Evolutionary conservation across 2,329 filamentous ascomycete species (phyloP).

Genomic region (Ascocoryne sarcoides): DNA sequence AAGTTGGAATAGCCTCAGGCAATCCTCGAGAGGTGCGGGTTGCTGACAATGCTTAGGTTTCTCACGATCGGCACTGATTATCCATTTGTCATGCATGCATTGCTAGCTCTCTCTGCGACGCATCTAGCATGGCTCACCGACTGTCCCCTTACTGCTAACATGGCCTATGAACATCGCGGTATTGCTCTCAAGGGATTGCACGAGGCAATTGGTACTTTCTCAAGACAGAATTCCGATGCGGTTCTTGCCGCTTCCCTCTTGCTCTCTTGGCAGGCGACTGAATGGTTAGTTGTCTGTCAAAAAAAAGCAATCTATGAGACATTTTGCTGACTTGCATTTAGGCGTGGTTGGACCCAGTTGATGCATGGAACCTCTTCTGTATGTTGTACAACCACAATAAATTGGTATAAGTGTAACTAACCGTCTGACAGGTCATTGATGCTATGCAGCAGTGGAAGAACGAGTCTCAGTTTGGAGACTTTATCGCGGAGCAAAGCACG

Average conservation of each 20-base stretch:
- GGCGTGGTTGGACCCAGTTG: constrained; percentile 85
- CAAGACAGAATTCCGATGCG: constrained; percentile 78
- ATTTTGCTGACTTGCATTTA: constrained; percentile 36
- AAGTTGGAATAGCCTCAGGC: constrained; percentile 35
- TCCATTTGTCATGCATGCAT: constrained; percentile 86
- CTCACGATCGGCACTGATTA: constrained; percentile 74
- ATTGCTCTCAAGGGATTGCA: constrained; percentile 81
- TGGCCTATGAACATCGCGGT: constrained; percentile 83
- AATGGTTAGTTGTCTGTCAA: constrained; percentile 62
- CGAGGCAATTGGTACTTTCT: constrained; percentile 78
- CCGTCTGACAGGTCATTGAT: constrained; percentile 59
- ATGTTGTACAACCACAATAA: constrained; percentile 32
- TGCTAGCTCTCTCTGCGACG: constrained; percentile 89
- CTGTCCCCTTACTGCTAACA: constrained; percentile 74
- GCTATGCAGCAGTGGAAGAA: constrained; percentile 90
- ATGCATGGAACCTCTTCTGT: constrained; percentile 88
- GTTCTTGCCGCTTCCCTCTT: constrained; percentile 86
- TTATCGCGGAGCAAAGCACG: constrained; percentile 71
- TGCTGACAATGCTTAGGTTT: constrained; percentile 46
- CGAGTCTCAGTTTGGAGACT: constrained; percentile 76
- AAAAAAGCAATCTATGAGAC: constrained; percentile 13
- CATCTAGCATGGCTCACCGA: constrained; percentile 86
- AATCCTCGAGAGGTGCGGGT: neutral
- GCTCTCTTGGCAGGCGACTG: constrained; percentile 90
- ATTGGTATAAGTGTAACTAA: constrained; percentile 22